Percentiles rank a stretch among this genome's conserved stretches.
phyloP scores from a whole-genome alignment of 1,284 basidiomycete species.

The Pulchroboletus neoregius region DNA sequence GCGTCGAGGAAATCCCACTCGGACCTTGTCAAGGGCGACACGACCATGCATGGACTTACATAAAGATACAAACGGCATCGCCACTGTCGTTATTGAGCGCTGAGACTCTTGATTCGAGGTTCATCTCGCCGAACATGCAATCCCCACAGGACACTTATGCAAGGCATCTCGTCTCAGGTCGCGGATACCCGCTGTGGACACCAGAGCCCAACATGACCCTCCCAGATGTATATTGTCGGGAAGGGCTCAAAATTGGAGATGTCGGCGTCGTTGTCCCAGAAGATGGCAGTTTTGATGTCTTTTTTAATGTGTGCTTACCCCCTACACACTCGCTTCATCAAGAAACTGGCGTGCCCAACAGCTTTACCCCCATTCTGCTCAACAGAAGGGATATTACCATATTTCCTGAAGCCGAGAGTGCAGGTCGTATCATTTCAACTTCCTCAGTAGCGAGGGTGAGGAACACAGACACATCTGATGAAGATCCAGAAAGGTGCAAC shows the following conservation, averaged over 20 bases:
- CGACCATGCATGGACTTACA: too few species aligned
- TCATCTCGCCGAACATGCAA: constrained; percentile 3
- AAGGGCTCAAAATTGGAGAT: constrained; percentile 29
- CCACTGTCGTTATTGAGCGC: neutral
- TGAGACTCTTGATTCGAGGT: too few species aligned
- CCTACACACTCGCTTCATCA: constrained; percentile 9
- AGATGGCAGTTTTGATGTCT: constrained; percentile 27
- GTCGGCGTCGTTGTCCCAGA: constrained; percentile 10
- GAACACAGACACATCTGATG: neutral
- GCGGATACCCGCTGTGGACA: constrained; percentile 28
- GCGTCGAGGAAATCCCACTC: too few species aligned
- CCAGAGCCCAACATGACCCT: constrained; percentile 25
- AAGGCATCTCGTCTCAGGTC: constrained; percentile 17
- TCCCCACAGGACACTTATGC: constrained; percentile 17
- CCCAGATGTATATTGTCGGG: constrained; percentile 18
- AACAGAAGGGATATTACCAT: constrained; percentile 6
- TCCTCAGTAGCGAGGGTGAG: constrained; percentile 6
- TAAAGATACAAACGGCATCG: neutral
- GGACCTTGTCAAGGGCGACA: too few species aligned
- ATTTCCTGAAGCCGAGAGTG: constrained; percentile 12
- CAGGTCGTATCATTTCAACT: constrained; percentile 17
- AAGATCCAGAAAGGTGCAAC: constrained; percentile 7
- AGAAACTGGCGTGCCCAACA: constrained; percentile 10
- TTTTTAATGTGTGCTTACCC: constrained; percentile 29
- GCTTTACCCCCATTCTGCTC: constrained; percentile 10